Evolutionary conservation across 176 grass and related monocot genomes (phyloP), one percentile per base, ranked within the genome.

Genomic region (Ananas comosus): DNA sequence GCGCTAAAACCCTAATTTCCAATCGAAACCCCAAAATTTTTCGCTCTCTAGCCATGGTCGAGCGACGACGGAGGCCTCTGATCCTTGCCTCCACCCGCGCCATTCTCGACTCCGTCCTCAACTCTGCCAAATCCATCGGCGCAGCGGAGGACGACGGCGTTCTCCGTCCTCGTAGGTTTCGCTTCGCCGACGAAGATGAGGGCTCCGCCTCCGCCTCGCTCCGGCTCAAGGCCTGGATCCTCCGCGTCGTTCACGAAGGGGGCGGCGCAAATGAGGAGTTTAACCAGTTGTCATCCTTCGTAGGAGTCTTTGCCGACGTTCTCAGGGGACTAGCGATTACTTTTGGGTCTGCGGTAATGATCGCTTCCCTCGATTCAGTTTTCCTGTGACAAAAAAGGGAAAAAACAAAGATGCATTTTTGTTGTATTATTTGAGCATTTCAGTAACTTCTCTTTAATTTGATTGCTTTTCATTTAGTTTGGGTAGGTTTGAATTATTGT

Each of bases 31-130:
- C 53, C 7, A 0, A 13, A 57, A 17, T 57, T 57, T 13, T 17
- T 11, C 64, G 7, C 53, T 23, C 27, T 21, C 18, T 42, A 27
- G 69, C 79, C 76, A 89, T 92, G 88, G 92, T 81, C 67, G 79
- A 85, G 76, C 61, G 67, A 72, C 70, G 83, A 58, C 53, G 92
- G 73, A 89, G 85, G 81, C 83, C 93, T 49, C 85, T 96, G 64
- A 82, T 96, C 51, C 86, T 96, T 7, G 86, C 89, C 18, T 90
- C 89, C 21, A 92, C 86, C 19, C 82, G 85, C 63, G 81, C 81
- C 51, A 82, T 92, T 6, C 79, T 96, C 48, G 89, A 89, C 68
- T 96, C 93, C 59, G 74, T 96, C 7, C 71, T 80, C 18, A 71
- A 67, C 22, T 73, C 82, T 2, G 63, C 77, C 33, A 53, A 70